A percentile compares a stretch with the other conserved stretches of the same genome.
Evolutionary conservation across 495 filamentous ascomycete species (phyloP).

Genomic region (Penicillium silybi): DNA sequence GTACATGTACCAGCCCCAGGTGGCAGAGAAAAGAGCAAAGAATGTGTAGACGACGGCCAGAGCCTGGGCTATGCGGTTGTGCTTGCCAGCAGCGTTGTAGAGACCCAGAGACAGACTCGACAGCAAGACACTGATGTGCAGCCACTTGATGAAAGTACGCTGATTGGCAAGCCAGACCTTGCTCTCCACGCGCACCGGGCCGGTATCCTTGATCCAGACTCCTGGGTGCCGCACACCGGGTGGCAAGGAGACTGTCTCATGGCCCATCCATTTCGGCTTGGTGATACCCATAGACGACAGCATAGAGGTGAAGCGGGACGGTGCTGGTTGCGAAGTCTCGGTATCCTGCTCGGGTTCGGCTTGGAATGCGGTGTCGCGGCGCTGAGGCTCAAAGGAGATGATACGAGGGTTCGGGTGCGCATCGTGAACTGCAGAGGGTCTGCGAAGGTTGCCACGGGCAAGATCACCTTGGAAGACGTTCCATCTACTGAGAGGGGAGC

Average conservation of each 20-base stretch:
- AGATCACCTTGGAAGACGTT: slow-evolving; percentile 11
- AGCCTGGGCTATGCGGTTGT: slow-evolving; percentile 64
- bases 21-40: slow-evolving; percentile 76
- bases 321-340: slow-evolving; percentile 2
- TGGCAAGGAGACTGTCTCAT: slow-evolving; percentile 52
- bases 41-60: slow-evolving; percentile 78
- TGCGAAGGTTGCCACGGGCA: slow-evolving; percentile 20
- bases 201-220: slow-evolving; percentile 86
- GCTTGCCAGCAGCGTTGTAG: slow-evolving; percentile 77
- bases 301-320: slow-evolving; percentile 49
- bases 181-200: slow-evolving; percentile 84
- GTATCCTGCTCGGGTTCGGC: slow-evolving; percentile 17
- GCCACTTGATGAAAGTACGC: slow-evolving; percentile 96
- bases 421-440: slow-evolving; percentile 17
- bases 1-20: slow-evolving; percentile 86
- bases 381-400: slow-evolving; percentile 18
- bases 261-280: slow-evolving; percentile 60
- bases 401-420: slow-evolving; percentile 17
- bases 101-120: slow-evolving; percentile 77
- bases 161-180: slow-evolving; percentile 99
- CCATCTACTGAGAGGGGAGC: slow-evolving; percentile 50
- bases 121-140: slow-evolving; percentile 84
- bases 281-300: slow-evolving; percentile 72
- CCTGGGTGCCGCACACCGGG: slow-evolving; percentile 81
- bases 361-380: neutral